Evolutionary conservation across 73 alveolate genomes (phyloP).

Genomic region (Paramecium pentaurelia): DNA sequence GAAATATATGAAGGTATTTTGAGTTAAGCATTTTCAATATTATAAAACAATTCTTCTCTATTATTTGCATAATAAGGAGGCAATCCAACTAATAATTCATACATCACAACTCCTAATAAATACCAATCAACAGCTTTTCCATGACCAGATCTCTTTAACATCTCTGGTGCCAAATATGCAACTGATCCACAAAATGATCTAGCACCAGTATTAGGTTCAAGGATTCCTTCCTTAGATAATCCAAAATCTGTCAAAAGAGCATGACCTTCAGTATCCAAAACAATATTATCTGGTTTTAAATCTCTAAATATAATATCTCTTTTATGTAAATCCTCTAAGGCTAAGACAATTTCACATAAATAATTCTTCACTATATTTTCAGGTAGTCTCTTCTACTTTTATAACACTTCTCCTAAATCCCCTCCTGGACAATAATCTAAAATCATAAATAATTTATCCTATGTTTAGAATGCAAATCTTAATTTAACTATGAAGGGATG

Average conservation of each 20-base stretch:
- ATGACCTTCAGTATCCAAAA: constrained; percentile 91
- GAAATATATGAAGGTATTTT: constrained; percentile 70
- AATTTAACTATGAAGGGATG: constrained; percentile 87
- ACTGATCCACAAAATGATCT: constrained; percentile 92
- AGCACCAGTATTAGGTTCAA: constrained; percentile 80
- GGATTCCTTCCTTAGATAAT: constrained; percentile 90
- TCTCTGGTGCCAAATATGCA: constrained; percentile 97
- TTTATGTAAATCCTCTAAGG: constrained; percentile 88
- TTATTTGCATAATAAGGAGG: constrained; percentile 94
- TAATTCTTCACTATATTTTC: constrained; percentile 89
- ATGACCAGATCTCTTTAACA: constrained; percentile 94
- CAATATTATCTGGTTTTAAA: constrained; percentile 82
- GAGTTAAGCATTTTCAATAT: constrained; percentile 78
- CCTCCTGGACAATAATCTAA: constrained; percentile 95
- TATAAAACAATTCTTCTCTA: constrained; percentile 79
- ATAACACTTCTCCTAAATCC: constrained; percentile 82
- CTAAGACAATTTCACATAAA: constrained; percentile 85
- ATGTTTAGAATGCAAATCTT: constrained; percentile 91
- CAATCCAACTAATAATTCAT: constrained; percentile 93
- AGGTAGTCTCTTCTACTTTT: constrained; percentile 78
- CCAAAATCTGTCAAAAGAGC: constrained; percentile 97
- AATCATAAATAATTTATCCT: constrained; percentile 82
- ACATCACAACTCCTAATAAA: constrained; percentile 92
- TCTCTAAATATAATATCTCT: constrained; percentile 87
- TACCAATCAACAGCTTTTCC: constrained; percentile 98